These are phyloP conservation scores for Cadophora sp. DNA, from an alignment of 2,329 filamentous ascomycete genomes.

Conservation along the genomic window DNA sequence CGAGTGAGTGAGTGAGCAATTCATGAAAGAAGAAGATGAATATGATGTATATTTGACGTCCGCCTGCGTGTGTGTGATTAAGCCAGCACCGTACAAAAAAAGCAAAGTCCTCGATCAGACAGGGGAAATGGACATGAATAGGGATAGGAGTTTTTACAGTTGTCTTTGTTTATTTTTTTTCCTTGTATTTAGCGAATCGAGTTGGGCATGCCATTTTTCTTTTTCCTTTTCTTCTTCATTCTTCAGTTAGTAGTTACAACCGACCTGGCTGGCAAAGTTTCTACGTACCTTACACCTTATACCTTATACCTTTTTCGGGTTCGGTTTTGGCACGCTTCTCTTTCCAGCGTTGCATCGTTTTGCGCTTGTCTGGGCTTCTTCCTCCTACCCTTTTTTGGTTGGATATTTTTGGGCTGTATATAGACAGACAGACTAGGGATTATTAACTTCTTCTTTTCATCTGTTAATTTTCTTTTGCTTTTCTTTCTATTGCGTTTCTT, in stretches of 20 bases:
- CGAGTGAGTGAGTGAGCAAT: neutral
- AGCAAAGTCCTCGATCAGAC: neutral
- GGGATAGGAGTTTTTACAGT: neutral
- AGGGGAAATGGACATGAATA: neutral
- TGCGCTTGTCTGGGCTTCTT: too few species aligned
- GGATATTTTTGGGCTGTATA: too few species aligned
- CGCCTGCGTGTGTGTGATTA: conserved; percentile 1
- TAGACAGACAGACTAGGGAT: too few species aligned
- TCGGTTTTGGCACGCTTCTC: too few species aligned
- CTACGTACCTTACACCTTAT: too few species aligned
- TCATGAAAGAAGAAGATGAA: neutral
- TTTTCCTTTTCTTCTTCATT: neutral
- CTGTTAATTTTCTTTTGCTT: neutral
- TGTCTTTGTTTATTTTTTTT: neutral
- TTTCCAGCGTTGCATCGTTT: too few species aligned
- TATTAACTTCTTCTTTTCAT: too few species aligned
- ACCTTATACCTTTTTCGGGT: too few species aligned
- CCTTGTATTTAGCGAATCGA: conserved; percentile 23
- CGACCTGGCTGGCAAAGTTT: too few species aligned
- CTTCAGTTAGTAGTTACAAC: too few species aligned
- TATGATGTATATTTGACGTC: conserved; percentile 15
- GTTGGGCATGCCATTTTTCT: neutral
- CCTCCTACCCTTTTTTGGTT: too few species aligned
- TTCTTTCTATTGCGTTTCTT: neutral
- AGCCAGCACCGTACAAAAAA: neutral